These are phyloP conservation scores for Yarrowia yakushimensis DNA, from an alignment of 805 yeast species.

Conservation along the genomic window DNA sequence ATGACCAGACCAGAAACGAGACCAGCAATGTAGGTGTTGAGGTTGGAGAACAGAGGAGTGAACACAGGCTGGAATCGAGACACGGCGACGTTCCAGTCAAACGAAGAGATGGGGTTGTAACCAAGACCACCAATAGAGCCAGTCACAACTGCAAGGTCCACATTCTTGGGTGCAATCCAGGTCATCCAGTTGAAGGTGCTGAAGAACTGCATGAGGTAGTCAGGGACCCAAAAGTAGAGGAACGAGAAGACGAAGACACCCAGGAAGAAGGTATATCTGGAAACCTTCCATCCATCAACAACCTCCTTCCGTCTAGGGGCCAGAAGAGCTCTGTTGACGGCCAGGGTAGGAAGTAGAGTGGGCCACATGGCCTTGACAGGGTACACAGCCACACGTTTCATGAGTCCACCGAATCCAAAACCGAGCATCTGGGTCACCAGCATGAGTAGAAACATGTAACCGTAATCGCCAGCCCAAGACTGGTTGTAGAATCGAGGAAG, in stretches of 20 bases:
- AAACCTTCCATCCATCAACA: constrained; percentile 61
- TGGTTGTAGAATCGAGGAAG: constrained; percentile 26
- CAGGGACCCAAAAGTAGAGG: constrained; percentile 65
- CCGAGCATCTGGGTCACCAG: constrained; percentile 51
- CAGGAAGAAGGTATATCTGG: constrained; percentile 51
- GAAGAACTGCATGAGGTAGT: constrained; percentile 58
- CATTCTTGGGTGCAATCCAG: constrained; percentile 53
- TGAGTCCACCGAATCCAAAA: constrained; percentile 53
- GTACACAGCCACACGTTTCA: constrained; percentile 47
- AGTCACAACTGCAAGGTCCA: constrained; percentile 56
- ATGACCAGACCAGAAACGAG: constrained; percentile 35
- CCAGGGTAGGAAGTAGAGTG: constrained; percentile 54
- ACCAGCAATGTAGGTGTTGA: constrained; percentile 26
- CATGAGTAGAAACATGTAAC: constrained; percentile 47
- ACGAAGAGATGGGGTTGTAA: constrained; percentile 43
- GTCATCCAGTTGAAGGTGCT: constrained; percentile 61
- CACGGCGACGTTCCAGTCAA: constrained; percentile 42
- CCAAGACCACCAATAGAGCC: constrained; percentile 47
- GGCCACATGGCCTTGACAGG: constrained; percentile 47
- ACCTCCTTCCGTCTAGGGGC: constrained; percentile 42
- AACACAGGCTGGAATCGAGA: constrained; percentile 28
- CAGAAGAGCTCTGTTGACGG: constrained; percentile 38
- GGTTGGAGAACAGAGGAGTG: constrained; percentile 28
- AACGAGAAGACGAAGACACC: constrained; percentile 44
- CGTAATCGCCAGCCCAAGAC: constrained; percentile 27